Conservation (phyloP, 2,329 filamentous ascomycete species). For the Botrytis galanthina region DNA sequence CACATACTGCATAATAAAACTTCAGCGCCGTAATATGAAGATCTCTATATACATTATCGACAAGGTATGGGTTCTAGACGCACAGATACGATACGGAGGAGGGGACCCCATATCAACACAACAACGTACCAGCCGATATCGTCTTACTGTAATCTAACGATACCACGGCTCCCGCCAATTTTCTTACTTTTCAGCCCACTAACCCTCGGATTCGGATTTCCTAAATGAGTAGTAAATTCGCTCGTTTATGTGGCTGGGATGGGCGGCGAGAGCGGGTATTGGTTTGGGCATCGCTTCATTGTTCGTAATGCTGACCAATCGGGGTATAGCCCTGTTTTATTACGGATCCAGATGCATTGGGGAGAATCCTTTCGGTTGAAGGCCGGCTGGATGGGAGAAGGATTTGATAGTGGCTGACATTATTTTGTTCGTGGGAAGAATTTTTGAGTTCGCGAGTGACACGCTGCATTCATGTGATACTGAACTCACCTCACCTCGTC, state of each 20-base stretch:
- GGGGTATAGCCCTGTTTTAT: not conserved
- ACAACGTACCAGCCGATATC: not conserved
- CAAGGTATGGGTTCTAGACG: not conserved
- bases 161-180: not conserved
- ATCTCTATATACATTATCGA: not conserved
- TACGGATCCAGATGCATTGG: not conserved
- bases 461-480: not conserved
- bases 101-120: not conserved
- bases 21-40: not conserved
- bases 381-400: conserved; percentile 3
- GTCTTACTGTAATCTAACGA: not conserved
- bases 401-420: not conserved
- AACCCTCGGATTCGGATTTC: conserved; percentile 4
- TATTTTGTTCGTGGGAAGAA: not conserved
- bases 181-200: not conserved
- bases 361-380: not conserved
- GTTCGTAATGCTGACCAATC: conserved; percentile 8
- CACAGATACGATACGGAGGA: not conserved
- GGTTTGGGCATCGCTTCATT: not conserved
- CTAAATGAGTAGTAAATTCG: not conserved
- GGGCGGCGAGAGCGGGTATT: conserved; percentile 3
- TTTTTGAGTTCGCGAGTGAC: not conserved
- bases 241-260: not conserved
- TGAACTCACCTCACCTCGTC: not conserved
- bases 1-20: not conserved